Evolutionary conservation across 345 rosid genomes (phyloP).

Genomic region (Eucalyptus microcorys): DNA sequence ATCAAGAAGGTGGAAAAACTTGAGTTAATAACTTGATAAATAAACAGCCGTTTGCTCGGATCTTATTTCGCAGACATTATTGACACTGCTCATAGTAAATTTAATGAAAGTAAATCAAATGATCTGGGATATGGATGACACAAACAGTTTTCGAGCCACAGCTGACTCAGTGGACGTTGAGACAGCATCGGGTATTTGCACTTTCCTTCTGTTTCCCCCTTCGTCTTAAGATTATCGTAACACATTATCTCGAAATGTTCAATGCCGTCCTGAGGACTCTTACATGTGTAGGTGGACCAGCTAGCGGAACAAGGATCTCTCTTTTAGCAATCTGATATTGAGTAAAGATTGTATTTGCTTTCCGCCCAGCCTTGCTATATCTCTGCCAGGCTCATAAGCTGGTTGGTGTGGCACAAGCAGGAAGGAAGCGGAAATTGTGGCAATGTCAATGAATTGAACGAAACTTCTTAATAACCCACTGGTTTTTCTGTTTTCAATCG

Average conservation of each 20-base stretch:
- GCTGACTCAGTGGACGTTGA: not conserved
- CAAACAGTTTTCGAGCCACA: not conserved
- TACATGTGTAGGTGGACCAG: not conserved
- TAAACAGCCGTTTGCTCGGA: not conserved
- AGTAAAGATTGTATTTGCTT: not conserved
- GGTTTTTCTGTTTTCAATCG: not conserved
- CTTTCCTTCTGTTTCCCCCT: not conserved
- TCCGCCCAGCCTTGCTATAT: not conserved
- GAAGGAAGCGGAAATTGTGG: not conserved
- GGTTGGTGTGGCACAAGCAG: not conserved
- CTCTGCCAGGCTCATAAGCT: not conserved
- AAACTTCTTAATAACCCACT: not conserved
- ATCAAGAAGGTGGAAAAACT: not conserved
- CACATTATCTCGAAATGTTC: not conserved
- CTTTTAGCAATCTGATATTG: not conserved
- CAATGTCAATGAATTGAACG: not conserved
- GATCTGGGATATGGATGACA: not conserved
- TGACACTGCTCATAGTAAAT: constrained; percentile 26
- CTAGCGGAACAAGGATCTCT: not conserved
- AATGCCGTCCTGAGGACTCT: not conserved
- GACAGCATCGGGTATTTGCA: not conserved
- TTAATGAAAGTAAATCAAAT: not conserved
- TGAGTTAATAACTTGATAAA: not conserved
- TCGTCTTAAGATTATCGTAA: not conserved
- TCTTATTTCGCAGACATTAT: not conserved